Evolutionary conservation across 2,329 filamentous ascomycete genomes (phyloP).

Genomic region (Macrophomina pseudophaseolina): DNA sequence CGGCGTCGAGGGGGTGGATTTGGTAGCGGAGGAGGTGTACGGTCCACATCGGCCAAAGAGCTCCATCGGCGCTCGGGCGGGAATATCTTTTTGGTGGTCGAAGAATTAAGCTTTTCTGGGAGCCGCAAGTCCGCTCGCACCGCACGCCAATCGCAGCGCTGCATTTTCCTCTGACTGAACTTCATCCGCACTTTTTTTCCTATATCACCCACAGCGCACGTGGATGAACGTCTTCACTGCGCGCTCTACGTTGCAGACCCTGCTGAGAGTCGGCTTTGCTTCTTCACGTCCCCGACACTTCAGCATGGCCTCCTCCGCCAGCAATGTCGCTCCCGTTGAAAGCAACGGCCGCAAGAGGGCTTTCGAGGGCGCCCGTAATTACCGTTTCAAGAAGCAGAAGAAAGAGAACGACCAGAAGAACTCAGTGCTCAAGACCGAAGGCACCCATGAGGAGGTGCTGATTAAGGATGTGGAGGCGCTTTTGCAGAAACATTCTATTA

Average conservation of each 20-base stretch:
- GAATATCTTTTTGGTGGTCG: constrained; percentile 18
- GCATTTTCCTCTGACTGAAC: constrained; percentile 16
- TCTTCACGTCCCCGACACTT: constrained; percentile 23
- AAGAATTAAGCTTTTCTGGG: constrained; percentile 23
- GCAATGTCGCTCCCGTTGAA: constrained; percentile 38
- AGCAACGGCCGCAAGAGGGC: constrained; percentile 40
- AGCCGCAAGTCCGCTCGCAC: constrained; percentile 20
- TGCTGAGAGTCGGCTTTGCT: neutral
- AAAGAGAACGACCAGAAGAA: constrained; percentile 45
- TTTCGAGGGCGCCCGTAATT: constrained; percentile 45
- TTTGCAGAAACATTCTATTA: constrained; percentile 42
- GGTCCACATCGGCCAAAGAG: constrained; percentile 5
- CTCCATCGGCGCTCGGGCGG: constrained; percentile 15
- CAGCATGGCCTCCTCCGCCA: constrained; percentile 42
- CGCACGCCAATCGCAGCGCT: constrained; percentile 6
- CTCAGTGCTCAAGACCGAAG: constrained; percentile 46
- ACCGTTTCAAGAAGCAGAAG: constrained; percentile 51
- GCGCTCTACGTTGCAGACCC: neutral
- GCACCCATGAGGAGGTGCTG: constrained; percentile 56
- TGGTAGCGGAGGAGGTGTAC: neutral
- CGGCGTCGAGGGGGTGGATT: neutral
- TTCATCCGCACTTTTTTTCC: constrained; percentile 11
- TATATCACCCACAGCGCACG: neutral
- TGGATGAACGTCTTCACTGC: constrained; percentile 21
- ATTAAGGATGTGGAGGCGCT: constrained; percentile 52